Evolutionary conservation across 352 stramenopile genomes (phyloP).

Genomic region (Globisporangium emineosum): DNA sequence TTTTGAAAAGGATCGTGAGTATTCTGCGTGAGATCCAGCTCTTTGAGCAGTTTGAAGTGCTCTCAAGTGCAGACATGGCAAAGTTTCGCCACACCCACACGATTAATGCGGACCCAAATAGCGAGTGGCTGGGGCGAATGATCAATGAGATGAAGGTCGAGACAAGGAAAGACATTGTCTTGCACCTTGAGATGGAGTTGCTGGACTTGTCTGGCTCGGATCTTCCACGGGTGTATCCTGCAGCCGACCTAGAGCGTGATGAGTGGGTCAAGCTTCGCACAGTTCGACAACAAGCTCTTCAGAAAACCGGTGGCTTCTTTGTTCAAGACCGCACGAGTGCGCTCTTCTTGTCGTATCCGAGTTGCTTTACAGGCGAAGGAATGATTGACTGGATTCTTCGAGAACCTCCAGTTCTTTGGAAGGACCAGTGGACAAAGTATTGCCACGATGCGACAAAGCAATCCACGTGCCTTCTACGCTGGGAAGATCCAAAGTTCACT

Average conservation of each 20-base stretch:
- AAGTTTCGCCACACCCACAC: conserved; percentile 54
- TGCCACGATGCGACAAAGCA: conserved; percentile 27
- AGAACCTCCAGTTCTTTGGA: conserved; percentile 37
- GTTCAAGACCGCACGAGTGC: conserved; percentile 44
- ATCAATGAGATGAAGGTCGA: conserved; percentile 60
- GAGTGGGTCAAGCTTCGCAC: conserved; percentile 49
- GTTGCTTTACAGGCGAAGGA: conserved; percentile 59
- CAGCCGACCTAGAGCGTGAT: conserved; percentile 25
- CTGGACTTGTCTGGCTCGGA: conserved; percentile 43
- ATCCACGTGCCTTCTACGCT: conserved; percentile 28
- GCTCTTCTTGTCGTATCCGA: conserved; percentile 31
- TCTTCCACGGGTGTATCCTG: conserved; percentile 16
- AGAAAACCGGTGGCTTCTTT: conserved; percentile 45
- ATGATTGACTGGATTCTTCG: conserved; percentile 63
- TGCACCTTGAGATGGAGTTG: conserved; percentile 62
- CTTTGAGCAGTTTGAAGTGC: conserved; percentile 58
- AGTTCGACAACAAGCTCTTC: conserved; percentile 41
- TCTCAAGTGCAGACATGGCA: conserved; percentile 40
- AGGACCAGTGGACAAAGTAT: conserved; percentile 56
- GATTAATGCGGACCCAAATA: conserved; percentile 39
- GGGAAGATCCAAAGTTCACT: conserved; percentile 27
- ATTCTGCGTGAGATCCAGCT: conserved; percentile 54
- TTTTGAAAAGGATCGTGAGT: conserved; percentile 53
- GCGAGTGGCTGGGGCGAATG: conserved; percentile 46
- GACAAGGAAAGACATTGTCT: conserved; percentile 50